Evolutionary conservation across 1,139 yeast genomes (phyloP).

Genomic region (Hanseniaspora uvarum): DNA sequence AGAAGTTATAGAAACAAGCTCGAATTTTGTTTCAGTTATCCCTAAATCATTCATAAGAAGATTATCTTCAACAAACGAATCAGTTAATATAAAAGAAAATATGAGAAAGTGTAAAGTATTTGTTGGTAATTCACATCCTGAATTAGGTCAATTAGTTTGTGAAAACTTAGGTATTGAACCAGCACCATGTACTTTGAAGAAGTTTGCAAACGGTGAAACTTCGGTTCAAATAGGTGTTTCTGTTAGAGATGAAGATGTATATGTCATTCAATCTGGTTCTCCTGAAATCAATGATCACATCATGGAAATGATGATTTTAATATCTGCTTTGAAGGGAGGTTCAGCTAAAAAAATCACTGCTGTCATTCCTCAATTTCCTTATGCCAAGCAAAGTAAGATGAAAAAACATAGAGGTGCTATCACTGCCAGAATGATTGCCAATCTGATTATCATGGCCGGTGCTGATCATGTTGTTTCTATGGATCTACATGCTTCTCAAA

Average conservation of each 20-base stretch:
- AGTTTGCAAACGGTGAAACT: conserved; percentile 94
- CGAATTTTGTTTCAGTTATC: conserved; percentile 17
- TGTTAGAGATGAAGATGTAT: conserved; percentile 92
- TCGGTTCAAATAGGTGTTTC: conserved; percentile 91
- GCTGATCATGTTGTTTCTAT: conserved; percentile 97
- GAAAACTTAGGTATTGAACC: conserved; percentile 85
- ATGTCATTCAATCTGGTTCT: conserved; percentile 88
- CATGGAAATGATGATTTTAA: conserved; percentile 87
- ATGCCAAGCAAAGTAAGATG: conserved; percentile 95
- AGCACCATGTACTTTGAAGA: conserved; percentile 84
- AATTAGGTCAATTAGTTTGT: conserved; percentile 80
- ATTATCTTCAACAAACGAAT: conserved; percentile 12
- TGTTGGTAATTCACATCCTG: conserved; percentile 94
- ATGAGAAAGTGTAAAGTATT: conserved; percentile 97
- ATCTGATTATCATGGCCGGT: conserved; percentile 91
- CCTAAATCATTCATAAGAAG: conserved; percentile 18
- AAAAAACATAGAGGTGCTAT: conserved; percentile 97
- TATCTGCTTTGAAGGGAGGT: conserved; percentile 94
- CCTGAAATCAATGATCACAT: conserved; percentile 85
- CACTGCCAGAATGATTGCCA: conserved; percentile 98
- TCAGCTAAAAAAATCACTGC: conserved; percentile 95
- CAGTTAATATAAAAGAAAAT: conserved; percentile 4
- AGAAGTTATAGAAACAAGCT: conserved; percentile 10
- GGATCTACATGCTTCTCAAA: conserved; percentile 97
- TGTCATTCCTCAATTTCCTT: conserved; percentile 94